Base-by-base conservation (phyloP, 2,329 filamentous ascomycete genomes). In the Aspergillus oerlinghausenensis region DNA sequence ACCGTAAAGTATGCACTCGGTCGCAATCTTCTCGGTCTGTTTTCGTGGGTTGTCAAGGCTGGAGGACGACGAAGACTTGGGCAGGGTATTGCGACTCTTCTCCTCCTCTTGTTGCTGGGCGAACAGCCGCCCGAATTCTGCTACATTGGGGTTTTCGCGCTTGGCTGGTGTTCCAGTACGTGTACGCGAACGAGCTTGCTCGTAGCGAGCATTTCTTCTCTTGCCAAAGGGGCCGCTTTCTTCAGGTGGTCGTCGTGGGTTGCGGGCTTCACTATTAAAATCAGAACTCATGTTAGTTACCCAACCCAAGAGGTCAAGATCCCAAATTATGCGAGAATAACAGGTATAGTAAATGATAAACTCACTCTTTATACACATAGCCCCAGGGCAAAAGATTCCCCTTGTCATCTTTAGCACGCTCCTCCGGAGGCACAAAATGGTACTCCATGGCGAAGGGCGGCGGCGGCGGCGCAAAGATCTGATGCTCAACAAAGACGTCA, bases 1-100 rank as follows among this genome's bases (percentile, higher is more conserved):
- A 29, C 93, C 93, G 64, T 92, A 89, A 17, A 97, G 80, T 55
- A 96, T 85, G 60, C 96, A 84, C 75, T 97, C 92, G 42, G 89
- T 88, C 2, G 86, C 84, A 61, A 84, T 81, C 60, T 81, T 82
- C 61, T 68, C 74, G 55, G 63, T 70, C 56, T 63, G 69, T 62
- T 74, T 76, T 48, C 72, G 69, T 3, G 70, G 60, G 52, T 70
- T 69, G 52, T 76, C 74, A 17, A 77, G 66, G 58, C 73, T 75
- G 49, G 77, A 72, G 26, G 71, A 70, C 11, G 75, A 70, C 51
- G 76, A 63, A 70, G 77, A 69, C 59, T 75, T 70, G 52, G 73
- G 68, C 29, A 74, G 58, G 35, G 66, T 69, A 35, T 67, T 70
- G 17, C 55, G 62, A 47, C 63, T 58, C 57, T 75, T 75, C 62